Percentiles rank a stretch among this genome's conserved stretches.
Conservation (phyloP, 352 stramenopile species). For the Phytophthora cryptogea region DNA sequence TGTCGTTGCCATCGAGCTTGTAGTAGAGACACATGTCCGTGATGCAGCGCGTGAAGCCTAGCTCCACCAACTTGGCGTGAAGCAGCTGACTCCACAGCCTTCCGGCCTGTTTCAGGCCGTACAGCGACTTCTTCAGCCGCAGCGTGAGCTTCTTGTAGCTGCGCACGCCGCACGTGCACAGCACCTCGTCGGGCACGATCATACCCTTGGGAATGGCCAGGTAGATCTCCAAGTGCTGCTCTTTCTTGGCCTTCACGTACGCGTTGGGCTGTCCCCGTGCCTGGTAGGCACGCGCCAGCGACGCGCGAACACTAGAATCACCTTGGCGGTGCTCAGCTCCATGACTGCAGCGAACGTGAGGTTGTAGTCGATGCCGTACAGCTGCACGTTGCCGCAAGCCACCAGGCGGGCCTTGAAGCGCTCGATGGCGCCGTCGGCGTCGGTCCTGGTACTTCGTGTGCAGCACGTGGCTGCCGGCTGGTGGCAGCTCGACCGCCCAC, state of each 20-base stretch:
- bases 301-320: too few relatives aligned
- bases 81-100: slow-evolving; percentile 23
- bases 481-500: too few relatives aligned
- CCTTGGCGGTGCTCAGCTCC: background rate
- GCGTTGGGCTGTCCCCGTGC: slow-evolving; percentile 13
- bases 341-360: background rate
- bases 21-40: slow-evolving; percentile 38
- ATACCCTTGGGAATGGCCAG: slow-evolving; percentile 23
- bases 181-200: background rate
- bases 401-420: too few relatives aligned
- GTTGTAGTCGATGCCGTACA: too few relatives aligned
- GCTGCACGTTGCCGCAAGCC: too few relatives aligned
- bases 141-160: background rate
- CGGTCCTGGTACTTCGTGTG: too few relatives aligned
- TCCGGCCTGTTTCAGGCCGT: slow-evolving; percentile 9
- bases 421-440: too few relatives aligned
- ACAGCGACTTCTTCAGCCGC: slow-evolving; percentile 11
- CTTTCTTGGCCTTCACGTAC: slow-evolving; percentile 30
- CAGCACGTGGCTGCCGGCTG: too few relatives aligned
- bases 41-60: slow-evolving; percentile 22
- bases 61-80: slow-evolving; percentile 12
- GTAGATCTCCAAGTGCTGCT: slow-evolving; percentile 32
- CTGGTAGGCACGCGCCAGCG: too few relatives aligned
- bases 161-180: background rate
- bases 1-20: background rate